A percentile compares a stretch with the other conserved stretches of the same genome.
These are phyloP conservation scores for Blastocystis sp. DNA, from an alignment of 352 stramenopile genomes.

Conservation along the genomic window DNA sequence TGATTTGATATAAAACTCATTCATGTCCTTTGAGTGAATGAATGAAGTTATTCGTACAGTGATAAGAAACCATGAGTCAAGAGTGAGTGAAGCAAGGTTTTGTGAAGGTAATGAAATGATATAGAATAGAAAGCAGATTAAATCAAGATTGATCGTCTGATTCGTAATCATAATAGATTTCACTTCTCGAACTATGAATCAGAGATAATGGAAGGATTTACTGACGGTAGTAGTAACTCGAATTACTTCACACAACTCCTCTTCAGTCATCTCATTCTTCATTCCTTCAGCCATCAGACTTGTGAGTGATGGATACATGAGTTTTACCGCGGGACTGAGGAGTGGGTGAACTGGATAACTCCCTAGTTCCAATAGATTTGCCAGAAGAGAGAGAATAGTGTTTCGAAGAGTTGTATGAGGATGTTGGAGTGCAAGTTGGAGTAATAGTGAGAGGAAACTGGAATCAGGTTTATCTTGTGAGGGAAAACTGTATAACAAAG, in stretches of 20 bases:
- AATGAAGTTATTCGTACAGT: not conserved
- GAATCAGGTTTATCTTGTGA: not conserved
- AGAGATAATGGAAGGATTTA: not conserved
- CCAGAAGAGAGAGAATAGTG: not conserved
- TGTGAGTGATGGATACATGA: not conserved
- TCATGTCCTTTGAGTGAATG: not conserved
- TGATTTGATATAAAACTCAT: not conserved
- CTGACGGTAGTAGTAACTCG: not conserved
- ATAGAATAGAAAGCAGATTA: not conserved
- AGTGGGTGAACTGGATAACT: not conserved
- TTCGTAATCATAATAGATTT: not conserved
- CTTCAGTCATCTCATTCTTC: not conserved
- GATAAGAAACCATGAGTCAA: not conserved
- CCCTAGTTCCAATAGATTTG: not conserved
- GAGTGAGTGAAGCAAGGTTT: not conserved
- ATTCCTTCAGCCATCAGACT: not conserved
- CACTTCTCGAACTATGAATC: not conserved
- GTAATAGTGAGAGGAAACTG: slow-evolving; percentile 7
- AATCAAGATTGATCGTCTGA: not conserved
- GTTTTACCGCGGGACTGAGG: not conserved
- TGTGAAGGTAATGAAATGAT: not conserved
- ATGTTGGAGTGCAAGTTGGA: not conserved
- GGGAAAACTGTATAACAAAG: not conserved
- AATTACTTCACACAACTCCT: not conserved
- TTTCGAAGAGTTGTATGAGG: not conserved